Base-by-base conservation (phyloP, 2,329 filamentous ascomycete species). In the Apiospora sp. region DNA sequence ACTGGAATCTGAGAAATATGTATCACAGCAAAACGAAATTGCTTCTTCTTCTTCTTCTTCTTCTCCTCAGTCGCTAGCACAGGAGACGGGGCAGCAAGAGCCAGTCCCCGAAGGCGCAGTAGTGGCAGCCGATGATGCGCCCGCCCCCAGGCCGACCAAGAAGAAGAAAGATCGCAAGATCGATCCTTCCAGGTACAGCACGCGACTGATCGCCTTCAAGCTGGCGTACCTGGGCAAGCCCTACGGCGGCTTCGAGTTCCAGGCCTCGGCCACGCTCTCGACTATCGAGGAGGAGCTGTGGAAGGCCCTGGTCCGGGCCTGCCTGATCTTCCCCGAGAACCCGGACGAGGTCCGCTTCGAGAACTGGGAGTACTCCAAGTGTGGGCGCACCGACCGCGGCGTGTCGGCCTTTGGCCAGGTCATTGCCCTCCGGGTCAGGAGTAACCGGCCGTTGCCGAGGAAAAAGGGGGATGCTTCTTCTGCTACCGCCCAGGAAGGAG, bases 331-430 rank as follows among this genome's bases (percentile, higher is more conserved):
- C 74, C 93, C 94, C 22, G 84, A 88, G 73, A 86, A 87, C 76
- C 86, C 86, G 24, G 86, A 90, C 13, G 84, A 88, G 71, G 86
- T 98, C 37, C 92, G 94, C 81, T 98, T 94, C 88, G 91, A 93
- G 46, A 92, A 92, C 10, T 95, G 91, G 82, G 93, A 97, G 74
- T 99, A 98, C 82, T 95, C 93, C 48, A 99, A 99, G 82, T 98
- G 96, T 79, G 96, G 96, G 1, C 88, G 96, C 75, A 99, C 96
- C 24, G 96, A 99, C 81, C 88, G 91, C 71, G 96, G 96, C 16
- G 96, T 99, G 48, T 98, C 95, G 82, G 95, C 96, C 3, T 99
- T 99, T 84, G 96, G 96, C 0, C 96, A 99, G 85, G 96, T 99
- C 72, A 91, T 99, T 79, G 93, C 92, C 0, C 84, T 99, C 54